Evolutionary conservation across 495 filamentous ascomycete genomes (phyloP).

Genomic region (Hyaloscypha hepaticicola): DNA sequence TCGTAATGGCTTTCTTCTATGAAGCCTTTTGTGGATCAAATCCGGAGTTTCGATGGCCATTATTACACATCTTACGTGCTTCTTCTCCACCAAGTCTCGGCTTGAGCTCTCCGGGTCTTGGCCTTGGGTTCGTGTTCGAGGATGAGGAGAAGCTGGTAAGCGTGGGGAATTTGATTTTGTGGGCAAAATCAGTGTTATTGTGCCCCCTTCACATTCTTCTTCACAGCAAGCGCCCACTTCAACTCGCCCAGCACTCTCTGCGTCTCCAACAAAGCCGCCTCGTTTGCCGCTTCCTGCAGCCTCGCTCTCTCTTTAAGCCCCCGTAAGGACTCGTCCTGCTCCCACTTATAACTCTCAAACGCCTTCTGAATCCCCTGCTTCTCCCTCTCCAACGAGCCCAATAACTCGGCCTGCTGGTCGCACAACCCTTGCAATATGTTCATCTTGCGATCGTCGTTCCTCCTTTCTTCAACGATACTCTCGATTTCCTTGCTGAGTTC

Average conservation of each 20-base stretch:
- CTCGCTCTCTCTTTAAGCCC: conserved; percentile 55
- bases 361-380: conserved; percentile 57
- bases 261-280: conserved; percentile 56
- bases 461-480: conserved; percentile 46
- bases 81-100: not conserved
- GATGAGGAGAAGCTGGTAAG: not conserved
- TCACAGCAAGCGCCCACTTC: conserved; percentile 66
- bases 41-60: not conserved
- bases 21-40: no score
- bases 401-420: conserved; percentile 68
- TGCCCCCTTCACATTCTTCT: conserved; percentile 45
- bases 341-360: conserved; percentile 62
- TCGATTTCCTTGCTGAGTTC: conserved; percentile 55
- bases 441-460: conserved; percentile 58
- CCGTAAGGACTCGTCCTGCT: conserved; percentile 58
- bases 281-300: conserved; percentile 53
- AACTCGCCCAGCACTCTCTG: conserved; percentile 63
- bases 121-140: not conserved
- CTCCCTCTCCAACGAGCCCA: conserved; percentile 54
- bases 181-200: not conserved
- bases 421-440: conserved; percentile 57
- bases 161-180: not conserved
- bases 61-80: not conserved
- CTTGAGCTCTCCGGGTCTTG: not conserved
- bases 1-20: not conserved